Evolutionary conservation across 352 stramenopile genomes (phyloP).

Genomic region (Pythium myriotylum): DNA sequence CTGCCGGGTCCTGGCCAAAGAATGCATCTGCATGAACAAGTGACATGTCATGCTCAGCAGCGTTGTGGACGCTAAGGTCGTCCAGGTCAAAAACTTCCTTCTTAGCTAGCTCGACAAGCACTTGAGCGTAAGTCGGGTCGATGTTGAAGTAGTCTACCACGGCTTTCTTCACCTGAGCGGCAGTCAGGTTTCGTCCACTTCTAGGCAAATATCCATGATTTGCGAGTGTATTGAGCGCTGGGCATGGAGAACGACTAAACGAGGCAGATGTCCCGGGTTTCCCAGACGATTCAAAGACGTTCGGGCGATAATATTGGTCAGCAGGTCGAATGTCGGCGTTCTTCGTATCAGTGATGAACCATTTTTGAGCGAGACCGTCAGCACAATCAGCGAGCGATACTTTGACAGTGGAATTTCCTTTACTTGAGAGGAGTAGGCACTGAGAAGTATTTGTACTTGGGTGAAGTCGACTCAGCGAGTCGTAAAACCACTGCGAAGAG

Average conservation of each 20-base stretch:
- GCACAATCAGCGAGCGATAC: conserved; percentile 1
- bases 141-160: conserved; percentile 43
- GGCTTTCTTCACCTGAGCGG: conserved; percentile 24
- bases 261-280: conserved; percentile 22
- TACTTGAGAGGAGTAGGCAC: conserved; percentile 1
- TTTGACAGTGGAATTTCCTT: background rate
- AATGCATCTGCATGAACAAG: conserved; percentile 44
- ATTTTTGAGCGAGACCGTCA: conserved; percentile 7
- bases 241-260: conserved; percentile 45
- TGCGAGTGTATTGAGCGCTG: conserved; percentile 47
- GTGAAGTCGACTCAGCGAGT: conserved; percentile 11
- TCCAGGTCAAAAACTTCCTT: conserved; percentile 31
- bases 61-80: conserved; percentile 38
- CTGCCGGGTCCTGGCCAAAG: conserved; percentile 38
- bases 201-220: conserved; percentile 52
- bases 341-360: conserved; percentile 9
- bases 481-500: conserved; percentile 4
- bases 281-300: conserved; percentile 28
- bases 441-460: background rate
- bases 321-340: conserved; percentile 11
- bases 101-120: background rate
- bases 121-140: conserved; percentile 12
- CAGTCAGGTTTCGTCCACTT: conserved; percentile 36
- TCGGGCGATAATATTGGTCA: conserved; percentile 14
- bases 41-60: conserved; percentile 53